Conservation (phyloP, 305 asterid genomes). For the Solanum hybrid region DNA sequence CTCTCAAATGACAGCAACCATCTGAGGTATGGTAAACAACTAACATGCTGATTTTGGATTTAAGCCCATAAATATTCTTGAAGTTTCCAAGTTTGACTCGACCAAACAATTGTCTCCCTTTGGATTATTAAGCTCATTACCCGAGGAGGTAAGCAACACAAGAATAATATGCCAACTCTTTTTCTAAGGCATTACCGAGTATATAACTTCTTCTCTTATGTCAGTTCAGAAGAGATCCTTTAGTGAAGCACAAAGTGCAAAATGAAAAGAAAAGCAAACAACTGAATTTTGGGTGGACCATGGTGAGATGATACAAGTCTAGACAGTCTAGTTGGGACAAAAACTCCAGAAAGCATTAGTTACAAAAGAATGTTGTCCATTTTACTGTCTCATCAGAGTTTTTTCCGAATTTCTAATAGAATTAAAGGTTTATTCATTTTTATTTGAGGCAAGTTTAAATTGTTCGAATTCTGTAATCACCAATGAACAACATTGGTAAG, state of each 20-base stretch:
- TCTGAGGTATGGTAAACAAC: background rate
- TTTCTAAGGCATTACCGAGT: background rate
- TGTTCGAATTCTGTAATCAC: background rate
- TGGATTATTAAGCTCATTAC: background rate
- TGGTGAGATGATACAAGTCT: background rate
- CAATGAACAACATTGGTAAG: background rate
- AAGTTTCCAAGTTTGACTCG: background rate
- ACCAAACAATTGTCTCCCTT: background rate
- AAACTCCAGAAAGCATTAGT: background rate
- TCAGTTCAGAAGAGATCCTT: background rate
- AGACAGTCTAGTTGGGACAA: background rate
- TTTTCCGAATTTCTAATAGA: background rate
- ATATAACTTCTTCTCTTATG: background rate
- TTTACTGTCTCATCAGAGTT: background rate
- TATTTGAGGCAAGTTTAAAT: background rate
- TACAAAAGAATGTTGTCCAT: background rate
- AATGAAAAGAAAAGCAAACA: background rate
- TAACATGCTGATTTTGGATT: background rate
- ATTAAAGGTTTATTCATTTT: background rate
- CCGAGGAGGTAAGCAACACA: background rate
- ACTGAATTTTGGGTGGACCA: background rate
- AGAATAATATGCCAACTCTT: background rate
- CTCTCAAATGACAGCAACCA: background rate
- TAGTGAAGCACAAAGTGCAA: background rate
- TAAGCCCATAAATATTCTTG: background rate